Evolutionary conservation across 2,329 filamentous ascomycete species (phyloP).

Genomic region (Penicillium thymicola): DNA sequence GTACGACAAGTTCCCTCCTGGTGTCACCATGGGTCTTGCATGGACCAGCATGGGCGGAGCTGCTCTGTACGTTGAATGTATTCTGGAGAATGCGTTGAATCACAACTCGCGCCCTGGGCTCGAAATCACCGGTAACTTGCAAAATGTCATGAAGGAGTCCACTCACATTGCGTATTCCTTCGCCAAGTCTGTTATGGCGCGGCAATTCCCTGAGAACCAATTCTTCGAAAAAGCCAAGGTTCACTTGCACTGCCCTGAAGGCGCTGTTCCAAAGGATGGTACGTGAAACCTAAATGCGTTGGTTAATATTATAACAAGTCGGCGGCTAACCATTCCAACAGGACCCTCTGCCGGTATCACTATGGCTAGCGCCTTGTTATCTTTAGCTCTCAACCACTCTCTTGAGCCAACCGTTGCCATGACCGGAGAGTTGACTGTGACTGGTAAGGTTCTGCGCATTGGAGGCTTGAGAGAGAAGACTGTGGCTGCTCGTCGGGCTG

Average conservation of each 20-base stretch:
- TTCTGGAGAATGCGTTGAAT: conserved; percentile 78
- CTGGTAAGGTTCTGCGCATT: conserved; percentile 92
- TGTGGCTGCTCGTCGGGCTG: conserved; percentile 86
- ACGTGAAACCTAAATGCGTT: conserved; percentile 22
- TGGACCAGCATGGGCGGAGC: conserved; percentile 98
- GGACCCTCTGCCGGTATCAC: conserved; percentile 88
- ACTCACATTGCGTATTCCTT: conserved; percentile 94
- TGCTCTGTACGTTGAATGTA: conserved; percentile 95
- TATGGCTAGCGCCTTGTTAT: conserved; percentile 92
- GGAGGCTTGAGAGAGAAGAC: conserved; percentile 96
- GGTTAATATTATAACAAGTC: not conserved
- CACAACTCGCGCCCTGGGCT: conserved; percentile 72
- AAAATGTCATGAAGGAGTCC: conserved; percentile 97
- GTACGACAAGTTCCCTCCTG: conserved; percentile 88
- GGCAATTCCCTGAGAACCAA: conserved; percentile 79
- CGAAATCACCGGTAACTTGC: conserved; percentile 91
- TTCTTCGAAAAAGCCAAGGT: conserved; percentile 96
- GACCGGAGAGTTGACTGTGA: conserved; percentile 96
- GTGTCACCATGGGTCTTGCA: conserved; percentile 95
- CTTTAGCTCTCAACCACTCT: conserved; percentile 72
- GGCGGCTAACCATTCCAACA: conserved; percentile 21
- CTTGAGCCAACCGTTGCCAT: conserved; percentile 88
- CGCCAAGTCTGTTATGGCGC: conserved; percentile 82
- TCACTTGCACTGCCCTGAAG: conserved; percentile 94
- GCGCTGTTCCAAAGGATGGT: conserved; percentile 90